A percentile compares a stretch with the other conserved stretches of the same genome.
These are phyloP conservation scores for Lophiotrema nucula DNA, from an alignment of 495 filamentous ascomycete species.

Conservation along the genomic window DNA sequence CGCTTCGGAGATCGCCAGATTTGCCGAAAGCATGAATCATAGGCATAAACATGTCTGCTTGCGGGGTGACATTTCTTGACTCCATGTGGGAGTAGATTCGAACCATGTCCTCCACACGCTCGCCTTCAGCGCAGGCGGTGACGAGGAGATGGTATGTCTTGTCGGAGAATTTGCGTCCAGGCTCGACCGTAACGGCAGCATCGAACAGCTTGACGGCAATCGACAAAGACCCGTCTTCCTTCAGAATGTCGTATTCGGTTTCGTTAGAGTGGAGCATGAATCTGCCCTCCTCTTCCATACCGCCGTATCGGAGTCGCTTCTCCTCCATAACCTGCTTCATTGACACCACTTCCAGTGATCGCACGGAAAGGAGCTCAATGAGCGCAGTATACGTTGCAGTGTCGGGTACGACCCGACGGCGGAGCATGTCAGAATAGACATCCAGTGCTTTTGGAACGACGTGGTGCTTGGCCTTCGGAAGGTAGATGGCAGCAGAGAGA, in stretches of 20 bases:
- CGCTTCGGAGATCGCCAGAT: constrained; percentile 75
- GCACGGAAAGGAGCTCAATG: constrained; percentile 73
- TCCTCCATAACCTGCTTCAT: constrained; percentile 71
- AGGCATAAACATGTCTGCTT: constrained; percentile 75
- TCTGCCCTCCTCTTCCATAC: constrained; percentile 79
- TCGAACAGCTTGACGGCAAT: constrained; percentile 84
- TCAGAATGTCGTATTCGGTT: constrained; percentile 74
- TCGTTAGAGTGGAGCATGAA: constrained; percentile 89
- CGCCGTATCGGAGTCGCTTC: constrained; percentile 75
- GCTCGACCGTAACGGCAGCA: constrained; percentile 58
- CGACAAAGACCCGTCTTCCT: constrained; percentile 80
- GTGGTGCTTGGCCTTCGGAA: constrained; percentile 69
- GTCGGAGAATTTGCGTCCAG: constrained; percentile 57
- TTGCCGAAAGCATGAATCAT: constrained; percentile 92
- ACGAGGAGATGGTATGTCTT: constrained; percentile 81
- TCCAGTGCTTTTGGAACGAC: constrained; percentile 86
- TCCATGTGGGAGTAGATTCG: constrained; percentile 89
- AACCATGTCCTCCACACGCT: constrained; percentile 81
- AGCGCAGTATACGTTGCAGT: constrained; percentile 82
- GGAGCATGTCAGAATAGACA: constrained; percentile 94
- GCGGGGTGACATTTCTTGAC: constrained; percentile 64
- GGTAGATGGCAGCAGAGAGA: constrained; percentile 73
- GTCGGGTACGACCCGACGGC: constrained; percentile 76
- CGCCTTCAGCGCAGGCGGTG: constrained; percentile 76
- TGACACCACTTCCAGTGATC: constrained; percentile 68